Conservation (phyloP, 345 rosid species). For the Brassica juncea region DNA sequence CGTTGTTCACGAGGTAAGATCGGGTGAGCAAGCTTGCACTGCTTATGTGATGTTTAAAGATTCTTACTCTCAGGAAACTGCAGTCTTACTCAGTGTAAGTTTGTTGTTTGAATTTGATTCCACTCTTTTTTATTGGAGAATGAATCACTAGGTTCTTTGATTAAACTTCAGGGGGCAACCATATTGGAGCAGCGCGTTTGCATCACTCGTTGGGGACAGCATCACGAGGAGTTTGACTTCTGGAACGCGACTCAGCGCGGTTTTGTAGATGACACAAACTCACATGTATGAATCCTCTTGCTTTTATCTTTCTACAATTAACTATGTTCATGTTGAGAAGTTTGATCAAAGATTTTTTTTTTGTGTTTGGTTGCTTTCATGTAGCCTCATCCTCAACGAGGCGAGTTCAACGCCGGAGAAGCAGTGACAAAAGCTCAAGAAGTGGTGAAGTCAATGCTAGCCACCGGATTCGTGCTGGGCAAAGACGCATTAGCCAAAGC, state of each 20-base stretch:
- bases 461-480: constrained; percentile 66
- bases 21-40: constrained; percentile 44
- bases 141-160: background rate
- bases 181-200: constrained; percentile 74
- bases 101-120: background rate
- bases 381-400: constrained; percentile 30
- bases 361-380: background rate
- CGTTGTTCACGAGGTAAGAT: background rate
- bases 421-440: constrained; percentile 71
- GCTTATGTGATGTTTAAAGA: constrained; percentile 79
- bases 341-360: background rate
- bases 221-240: constrained; percentile 55
- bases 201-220: constrained; percentile 74
- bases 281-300: constrained; percentile 48
- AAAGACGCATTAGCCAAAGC: constrained; percentile 77
- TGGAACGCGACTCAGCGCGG: constrained; percentile 50
- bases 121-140: background rate
- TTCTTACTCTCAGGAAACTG: constrained; percentile 81
- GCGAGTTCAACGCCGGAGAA: constrained; percentile 63
- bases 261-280: constrained; percentile 46
- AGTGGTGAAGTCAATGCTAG: constrained; percentile 67
- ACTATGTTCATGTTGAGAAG: background rate
- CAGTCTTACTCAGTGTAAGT: constrained; percentile 77
- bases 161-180: constrained; percentile 66
- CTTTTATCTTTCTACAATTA: background rate